These are phyloP conservation scores for Dillenia turbinata DNA, from an alignment of 164 flowering plant genomes.

Conservation along the genomic window DNA sequence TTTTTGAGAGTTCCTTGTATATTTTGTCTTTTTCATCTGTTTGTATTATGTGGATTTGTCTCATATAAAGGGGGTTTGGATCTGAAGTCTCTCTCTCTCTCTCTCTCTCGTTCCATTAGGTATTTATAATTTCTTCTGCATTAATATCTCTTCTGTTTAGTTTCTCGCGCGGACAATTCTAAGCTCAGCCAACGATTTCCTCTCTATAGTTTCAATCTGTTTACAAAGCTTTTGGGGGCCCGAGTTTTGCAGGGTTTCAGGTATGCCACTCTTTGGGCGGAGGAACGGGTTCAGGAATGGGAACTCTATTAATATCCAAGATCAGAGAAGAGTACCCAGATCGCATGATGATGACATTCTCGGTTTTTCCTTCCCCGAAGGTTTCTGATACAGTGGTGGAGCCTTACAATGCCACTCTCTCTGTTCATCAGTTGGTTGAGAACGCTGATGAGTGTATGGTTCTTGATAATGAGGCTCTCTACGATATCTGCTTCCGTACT, in stretches of 20 bases:
- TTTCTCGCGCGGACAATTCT: not conserved
- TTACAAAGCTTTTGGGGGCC: not conserved
- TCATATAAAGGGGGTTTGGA: too few relatives aligned
- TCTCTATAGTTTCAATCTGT: not conserved
- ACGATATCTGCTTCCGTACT: conserved; percentile 38
- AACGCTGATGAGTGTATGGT: conserved; percentile 39
- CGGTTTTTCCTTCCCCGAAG: conserved; percentile 34
- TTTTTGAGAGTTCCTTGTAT: too few relatives aligned
- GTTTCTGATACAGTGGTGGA: conserved; percentile 42
- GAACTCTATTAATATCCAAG: conserved; percentile 30
- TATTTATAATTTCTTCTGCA: too few relatives aligned
- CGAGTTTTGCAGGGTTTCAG: conserved; percentile 21
- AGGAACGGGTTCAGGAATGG: conserved; percentile 36
- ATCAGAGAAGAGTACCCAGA: conserved; percentile 40
- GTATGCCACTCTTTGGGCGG: conserved; percentile 38
- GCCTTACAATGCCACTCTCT: conserved; percentile 40
- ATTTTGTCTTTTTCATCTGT: too few relatives aligned
- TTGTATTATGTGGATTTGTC: too few relatives aligned
- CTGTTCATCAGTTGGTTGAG: conserved; percentile 39
- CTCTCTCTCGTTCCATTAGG: too few relatives aligned
- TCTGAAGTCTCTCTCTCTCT: too few relatives aligned
- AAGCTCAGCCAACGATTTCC: not conserved
- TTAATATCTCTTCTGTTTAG: too few relatives aligned
- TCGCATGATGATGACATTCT: conserved; percentile 37
- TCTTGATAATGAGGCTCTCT: conserved; percentile 29